Percentiles rank a stretch among this genome's conserved stretches.
Evolutionary conservation across 768 basidiomycete genomes (phyloP).

Genomic region (Boletus rubroflammeus): DNA sequence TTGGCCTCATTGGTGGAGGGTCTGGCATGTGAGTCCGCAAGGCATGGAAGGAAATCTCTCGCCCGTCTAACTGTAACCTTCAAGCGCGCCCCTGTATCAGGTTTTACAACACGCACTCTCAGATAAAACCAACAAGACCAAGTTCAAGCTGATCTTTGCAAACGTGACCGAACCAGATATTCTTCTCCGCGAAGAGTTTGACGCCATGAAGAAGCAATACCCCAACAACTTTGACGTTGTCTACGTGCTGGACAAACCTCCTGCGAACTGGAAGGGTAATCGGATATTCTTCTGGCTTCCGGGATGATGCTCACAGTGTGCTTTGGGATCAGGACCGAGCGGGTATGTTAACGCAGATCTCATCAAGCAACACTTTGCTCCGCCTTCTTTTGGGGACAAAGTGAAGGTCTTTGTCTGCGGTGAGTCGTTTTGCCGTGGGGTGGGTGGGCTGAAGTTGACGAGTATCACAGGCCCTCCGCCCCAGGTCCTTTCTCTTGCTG

Average conservation of each 20-base stretch:
- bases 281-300: background rate
- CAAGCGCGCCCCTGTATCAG: constrained; percentile 81
- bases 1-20: constrained; percentile 90
- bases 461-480: constrained; percentile 60
- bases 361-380: constrained; percentile 68
- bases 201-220: constrained; percentile 62
- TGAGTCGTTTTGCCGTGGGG: constrained; percentile 31
- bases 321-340: constrained; percentile 43
- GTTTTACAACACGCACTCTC: constrained; percentile 70
- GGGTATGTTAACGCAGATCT: constrained; percentile 76
- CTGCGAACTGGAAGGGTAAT: constrained; percentile 56
- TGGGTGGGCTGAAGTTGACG: background rate
- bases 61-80: background rate
- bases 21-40: constrained; percentile 71
- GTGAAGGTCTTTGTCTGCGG: constrained; percentile 90
- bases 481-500: constrained; percentile 85
- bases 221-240: constrained; percentile 75
- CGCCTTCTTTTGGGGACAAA: constrained; percentile 64
- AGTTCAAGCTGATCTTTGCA: constrained; percentile 88
- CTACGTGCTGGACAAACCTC: constrained; percentile 81
- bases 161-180: constrained; percentile 92
- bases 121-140: constrained; percentile 82
- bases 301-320: constrained; percentile 2
- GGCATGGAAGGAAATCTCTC: background rate
- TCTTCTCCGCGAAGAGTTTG: constrained; percentile 76